Percentiles rank a stretch among this genome's conserved stretches.
Evolutionary conservation across 2,329 filamentous ascomycete genomes (phyloP).

Genomic region (Venturia oleaginea): DNA sequence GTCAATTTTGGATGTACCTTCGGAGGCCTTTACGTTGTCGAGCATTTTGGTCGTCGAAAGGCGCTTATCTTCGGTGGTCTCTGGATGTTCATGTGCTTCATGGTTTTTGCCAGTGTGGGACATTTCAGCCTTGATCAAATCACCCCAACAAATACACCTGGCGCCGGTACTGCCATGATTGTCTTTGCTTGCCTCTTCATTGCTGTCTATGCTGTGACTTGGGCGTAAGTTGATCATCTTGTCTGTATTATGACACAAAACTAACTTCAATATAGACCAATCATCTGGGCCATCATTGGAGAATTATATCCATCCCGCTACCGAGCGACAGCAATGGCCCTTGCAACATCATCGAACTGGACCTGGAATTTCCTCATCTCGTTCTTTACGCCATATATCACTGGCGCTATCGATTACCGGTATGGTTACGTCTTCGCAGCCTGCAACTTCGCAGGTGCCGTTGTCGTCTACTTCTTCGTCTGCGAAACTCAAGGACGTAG

Average conservation of each 20-base stretch:
- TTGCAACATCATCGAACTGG: conserved; percentile 38
- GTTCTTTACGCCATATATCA: conserved; percentile 77
- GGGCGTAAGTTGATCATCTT: conserved; percentile 55
- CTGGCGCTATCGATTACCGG: conserved; percentile 57
- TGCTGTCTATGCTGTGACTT: conserved; percentile 57
- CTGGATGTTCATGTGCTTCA: conserved; percentile 50
- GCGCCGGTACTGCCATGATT: conserved; percentile 52
- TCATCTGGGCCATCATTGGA: conserved; percentile 60
- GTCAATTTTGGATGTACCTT: conserved; percentile 42
- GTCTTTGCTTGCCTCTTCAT: conserved; percentile 62
- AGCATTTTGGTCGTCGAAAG: conserved; percentile 37
- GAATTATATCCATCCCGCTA: conserved; percentile 55
- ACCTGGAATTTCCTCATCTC: conserved; percentile 35
- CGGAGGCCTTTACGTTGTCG: conserved; percentile 38
- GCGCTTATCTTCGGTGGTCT: conserved; percentile 36
- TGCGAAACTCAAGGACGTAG: conserved; percentile 64
- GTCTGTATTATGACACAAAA: conserved; percentile 88
- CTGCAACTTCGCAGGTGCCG: conserved; percentile 55
- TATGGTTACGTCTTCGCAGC: conserved; percentile 71
- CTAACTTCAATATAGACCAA: conserved; percentile 54
- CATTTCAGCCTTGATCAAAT: conserved; percentile 33
- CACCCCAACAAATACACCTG: conserved; percentile 26
- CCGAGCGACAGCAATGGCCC: conserved; percentile 35
- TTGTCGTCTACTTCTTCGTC: conserved; percentile 69
- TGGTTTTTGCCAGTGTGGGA: conserved; percentile 41